Evolutionary conservation across 2,329 filamentous ascomycete species (phyloP).

Genomic region (Clonostachys rhizophaga): DNA sequence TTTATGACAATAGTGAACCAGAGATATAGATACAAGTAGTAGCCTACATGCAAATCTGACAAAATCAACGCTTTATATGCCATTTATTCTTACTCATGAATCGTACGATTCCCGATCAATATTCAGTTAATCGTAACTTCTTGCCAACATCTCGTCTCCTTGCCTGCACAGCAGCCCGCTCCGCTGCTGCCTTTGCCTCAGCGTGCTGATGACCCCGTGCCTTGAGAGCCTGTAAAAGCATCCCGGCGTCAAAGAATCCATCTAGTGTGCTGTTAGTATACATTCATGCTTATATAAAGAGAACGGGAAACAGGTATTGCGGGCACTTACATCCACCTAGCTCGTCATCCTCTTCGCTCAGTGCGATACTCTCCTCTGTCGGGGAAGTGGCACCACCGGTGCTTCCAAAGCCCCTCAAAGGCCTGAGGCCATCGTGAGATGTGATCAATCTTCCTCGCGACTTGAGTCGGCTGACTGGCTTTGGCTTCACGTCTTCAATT

Average conservation of each 20-base stretch:
- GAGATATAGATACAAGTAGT: too few relatives aligned
- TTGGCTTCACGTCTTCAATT: constrained; percentile 35
- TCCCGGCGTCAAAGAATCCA: constrained; percentile 95
- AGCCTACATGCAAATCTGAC: too few relatives aligned
- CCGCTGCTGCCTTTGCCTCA: constrained; percentile 47
- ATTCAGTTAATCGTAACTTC: constrained; percentile 67
- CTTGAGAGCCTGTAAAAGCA: constrained; percentile 85
- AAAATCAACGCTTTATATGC: too few relatives aligned
- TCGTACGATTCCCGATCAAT: constrained; percentile 31
- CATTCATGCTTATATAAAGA: neutral
- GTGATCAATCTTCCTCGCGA: constrained; percentile 70
- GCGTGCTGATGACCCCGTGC: constrained; percentile 53
- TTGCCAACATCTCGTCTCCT: constrained; percentile 67
- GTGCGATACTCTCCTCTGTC: constrained; percentile 63
- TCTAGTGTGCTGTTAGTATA: constrained; percentile 48
- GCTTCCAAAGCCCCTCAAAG: constrained; percentile 21
- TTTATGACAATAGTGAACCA: too few relatives aligned
- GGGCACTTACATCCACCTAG: constrained; percentile 81
- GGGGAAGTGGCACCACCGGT: constrained; percentile 50
- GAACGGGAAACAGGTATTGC: constrained; percentile 1
- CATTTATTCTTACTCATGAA: neutral
- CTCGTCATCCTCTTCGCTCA: constrained; percentile 83
- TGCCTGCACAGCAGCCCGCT: constrained; percentile 54
- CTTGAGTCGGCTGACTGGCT: constrained; percentile 51
- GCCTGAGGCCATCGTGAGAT: constrained; percentile 40